These are phyloP conservation scores for Ramalina peruviana DNA, from an alignment of 495 filamentous ascomycete genomes.

Conservation along the genomic window DNA sequence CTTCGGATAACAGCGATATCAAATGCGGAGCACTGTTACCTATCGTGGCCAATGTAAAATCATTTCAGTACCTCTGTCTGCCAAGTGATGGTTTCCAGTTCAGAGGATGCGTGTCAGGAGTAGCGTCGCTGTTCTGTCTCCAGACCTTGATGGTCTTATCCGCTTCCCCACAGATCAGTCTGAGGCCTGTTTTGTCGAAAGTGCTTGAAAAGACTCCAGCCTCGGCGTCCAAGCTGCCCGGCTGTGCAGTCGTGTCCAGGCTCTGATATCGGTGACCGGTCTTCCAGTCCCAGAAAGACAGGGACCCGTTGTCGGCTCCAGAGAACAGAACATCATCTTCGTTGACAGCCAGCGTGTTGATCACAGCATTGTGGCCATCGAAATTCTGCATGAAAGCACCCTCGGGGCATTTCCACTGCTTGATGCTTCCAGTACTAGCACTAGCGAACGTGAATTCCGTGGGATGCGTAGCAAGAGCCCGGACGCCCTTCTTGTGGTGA, in stretches of 20 bases:
- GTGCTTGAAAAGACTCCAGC: constrained; percentile 84
- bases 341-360: constrained; percentile 89
- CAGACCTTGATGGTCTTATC: constrained; percentile 98
- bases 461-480: constrained; percentile 74
- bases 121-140: constrained; percentile 82
- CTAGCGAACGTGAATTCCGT: constrained; percentile 93
- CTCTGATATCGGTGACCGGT: constrained; percentile 81
- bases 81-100: constrained; percentile 84
- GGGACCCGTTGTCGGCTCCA: constrained; percentile 89
- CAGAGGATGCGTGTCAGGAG: constrained; percentile 78
- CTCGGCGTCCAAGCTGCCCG: constrained; percentile 87
- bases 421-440: constrained; percentile 84
- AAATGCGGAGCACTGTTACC: neutral
- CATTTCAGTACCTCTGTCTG: constrained; percentile 46
- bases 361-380: constrained; percentile 88
- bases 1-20: neutral
- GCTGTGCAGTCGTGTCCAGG: constrained; percentile 81
- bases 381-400: constrained; percentile 99
- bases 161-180: constrained; percentile 85
- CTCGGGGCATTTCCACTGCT: constrained; percentile 99
- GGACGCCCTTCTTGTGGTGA: constrained; percentile 96
- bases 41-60: neutral
- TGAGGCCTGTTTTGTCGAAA: constrained; percentile 76
- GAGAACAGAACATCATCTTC: constrained; percentile 92
- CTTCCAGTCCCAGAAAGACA: constrained; percentile 99